phyloP scores from a whole-genome alignment of 768 basidiomycete genomes.

The Lactarius hatsudake region DNA sequence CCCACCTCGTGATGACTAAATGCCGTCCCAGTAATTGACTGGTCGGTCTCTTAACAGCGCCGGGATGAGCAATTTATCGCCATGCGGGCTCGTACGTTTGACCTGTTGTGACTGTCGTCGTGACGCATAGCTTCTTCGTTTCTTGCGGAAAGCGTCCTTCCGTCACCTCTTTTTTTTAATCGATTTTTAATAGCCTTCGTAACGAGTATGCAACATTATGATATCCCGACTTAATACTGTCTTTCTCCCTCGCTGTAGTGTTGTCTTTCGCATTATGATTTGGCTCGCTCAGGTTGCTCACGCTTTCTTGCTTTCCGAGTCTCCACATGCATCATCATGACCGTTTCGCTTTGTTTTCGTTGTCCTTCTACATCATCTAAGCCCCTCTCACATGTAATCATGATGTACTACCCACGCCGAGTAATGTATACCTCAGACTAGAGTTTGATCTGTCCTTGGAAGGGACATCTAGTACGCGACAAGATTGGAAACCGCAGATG shows the following conservation, averaged over 20 bases:
- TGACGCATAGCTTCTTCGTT: not conserved
- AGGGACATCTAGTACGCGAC: not conserved
- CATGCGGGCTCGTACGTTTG: not conserved
- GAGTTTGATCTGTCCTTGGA: too few relatives aligned
- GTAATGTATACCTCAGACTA: not conserved
- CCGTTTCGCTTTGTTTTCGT: not conserved
- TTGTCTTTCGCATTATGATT: not conserved
- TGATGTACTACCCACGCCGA: not conserved
- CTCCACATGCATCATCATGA: not conserved
- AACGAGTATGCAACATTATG: not conserved
- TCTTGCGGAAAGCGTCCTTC: not conserved
- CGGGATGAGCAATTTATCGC: constrained; percentile 3
- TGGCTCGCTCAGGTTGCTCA: not conserved
- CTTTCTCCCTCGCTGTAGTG: not conserved
- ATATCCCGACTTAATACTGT: not conserved
- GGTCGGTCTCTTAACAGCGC: not conserved
- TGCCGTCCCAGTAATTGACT: not conserved
- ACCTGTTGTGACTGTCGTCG: not conserved
- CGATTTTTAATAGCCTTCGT: not conserved
- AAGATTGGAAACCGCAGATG: not conserved
- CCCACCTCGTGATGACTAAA: not conserved
- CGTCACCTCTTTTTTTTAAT: not conserved
- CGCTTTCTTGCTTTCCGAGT: not conserved
- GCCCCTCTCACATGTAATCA: not conserved
- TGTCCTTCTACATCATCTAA: not conserved